Base-by-base conservation (phyloP, 176 grass and related monocot species). In the Cenchrus americanus region DNA sequence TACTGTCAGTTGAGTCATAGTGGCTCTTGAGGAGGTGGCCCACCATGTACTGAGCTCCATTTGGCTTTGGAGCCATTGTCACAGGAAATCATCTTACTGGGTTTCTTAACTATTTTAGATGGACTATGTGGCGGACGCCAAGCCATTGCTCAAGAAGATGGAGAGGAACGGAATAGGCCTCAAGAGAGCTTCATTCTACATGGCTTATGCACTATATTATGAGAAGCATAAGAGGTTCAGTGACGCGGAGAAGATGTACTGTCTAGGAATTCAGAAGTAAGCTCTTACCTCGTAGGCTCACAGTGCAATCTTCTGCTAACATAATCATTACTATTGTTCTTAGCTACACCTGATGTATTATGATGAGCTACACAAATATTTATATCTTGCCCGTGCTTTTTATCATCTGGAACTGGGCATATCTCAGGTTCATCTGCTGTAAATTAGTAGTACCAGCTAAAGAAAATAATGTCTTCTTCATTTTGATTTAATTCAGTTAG, bases 201-300 rank as follows among this genome's bases (percentile, higher is more conserved):
- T 93, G 86, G 96, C 96, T 8, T 92, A 94, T 71, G 89, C 96
- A 71, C 42, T 98, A 58, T 94, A 98, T 79, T 95, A 98, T 83
- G 96, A 96, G 87, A 98, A 98, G 82, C 89, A 88, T 51, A 94
- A 60, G 70, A 94, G 81, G 61, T 86, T 95, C 73, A 84, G 71
- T 51, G 80, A 92, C 0, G 91, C 93, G 0, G 96, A 98, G 51
- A 92, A 89, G 66, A 92, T 98, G 91, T 98, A 94, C 83, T 30
- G 76, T 80, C 24, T 79, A 23, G 93, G 91, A 57, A 88, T 89
- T 41, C 83, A 98, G 40, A 98, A 88, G 93, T 98, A 95, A 95
- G 71, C 18, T 15, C 21, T 43, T 78, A 42, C 51, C 60, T 26
- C 18, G 2, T 49, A 49, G 9, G 1, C 11, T 62, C 62, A 15